Evolutionary conservation across 2,329 filamentous ascomycete species (phyloP).

Genomic region (Cladorrhinum sp.): DNA sequence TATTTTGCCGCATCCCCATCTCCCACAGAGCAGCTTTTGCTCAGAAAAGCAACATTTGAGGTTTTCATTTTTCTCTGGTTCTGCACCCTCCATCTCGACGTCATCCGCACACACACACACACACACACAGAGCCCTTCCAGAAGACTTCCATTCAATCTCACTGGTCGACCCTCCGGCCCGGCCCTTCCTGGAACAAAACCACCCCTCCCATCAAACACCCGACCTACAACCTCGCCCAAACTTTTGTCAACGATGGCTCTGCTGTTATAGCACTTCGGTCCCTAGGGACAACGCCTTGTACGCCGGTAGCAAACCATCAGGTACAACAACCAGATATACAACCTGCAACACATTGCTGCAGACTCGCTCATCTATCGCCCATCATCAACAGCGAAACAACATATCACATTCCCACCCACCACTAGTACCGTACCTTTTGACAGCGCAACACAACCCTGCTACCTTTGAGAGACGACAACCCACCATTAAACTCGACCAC

Average conservation of each 20-base stretch:
- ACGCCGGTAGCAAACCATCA: slow-evolving; percentile 25
- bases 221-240: slow-evolving; percentile 7
- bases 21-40: slow-evolving; percentile 5
- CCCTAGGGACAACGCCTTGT: slow-evolving; percentile 39
- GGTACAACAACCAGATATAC: slow-evolving; percentile 21
- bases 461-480: slow-evolving; percentile 4
- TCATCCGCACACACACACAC: no score
- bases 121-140: no score
- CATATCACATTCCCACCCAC: background rate
- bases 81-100: slow-evolving; percentile 10
- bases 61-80: slow-evolving; percentile 2
- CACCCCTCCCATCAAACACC: slow-evolving; percentile 18
- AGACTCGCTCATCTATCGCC: background rate
- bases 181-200: slow-evolving; percentile 18
- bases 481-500: slow-evolving; percentile 1
- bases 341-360: background rate
- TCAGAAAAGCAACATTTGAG: slow-evolving; percentile 3
- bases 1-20: slow-evolving; percentile 23
- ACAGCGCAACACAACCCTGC: slow-evolving; percentile 8
- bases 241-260: slow-evolving; percentile 20
- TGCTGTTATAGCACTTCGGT: slow-evolving; percentile 40
- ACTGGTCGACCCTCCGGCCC: slow-evolving; percentile 16
- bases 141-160: slow-evolving; percentile 1
- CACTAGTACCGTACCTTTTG: background rate
- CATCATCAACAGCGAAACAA: background rate